phyloP scores from a whole-genome alignment of 805 yeast species.

The Kuraishia ogatae region DNA sequence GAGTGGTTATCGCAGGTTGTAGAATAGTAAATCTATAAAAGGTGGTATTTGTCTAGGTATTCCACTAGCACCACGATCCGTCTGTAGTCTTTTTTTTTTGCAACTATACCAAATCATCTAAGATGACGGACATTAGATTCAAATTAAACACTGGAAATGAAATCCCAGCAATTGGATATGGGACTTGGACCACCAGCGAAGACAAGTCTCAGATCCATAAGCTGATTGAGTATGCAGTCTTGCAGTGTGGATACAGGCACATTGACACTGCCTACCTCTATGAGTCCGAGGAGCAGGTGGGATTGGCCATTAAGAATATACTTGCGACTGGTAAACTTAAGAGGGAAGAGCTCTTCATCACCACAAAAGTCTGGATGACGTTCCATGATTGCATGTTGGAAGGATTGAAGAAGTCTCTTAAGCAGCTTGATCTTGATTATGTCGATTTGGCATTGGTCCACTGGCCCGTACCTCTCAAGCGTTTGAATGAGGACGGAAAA shows the following conservation, averaged over 20 bases:
- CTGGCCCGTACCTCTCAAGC: conserved; percentile 37
- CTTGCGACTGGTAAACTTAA: conserved; percentile 35
- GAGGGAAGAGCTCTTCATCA: conserved; percentile 52
- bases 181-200: conserved; percentile 4
- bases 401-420: conserved; percentile 31
- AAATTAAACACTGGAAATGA: conserved; percentile 16
- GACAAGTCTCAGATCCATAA: conserved; percentile 8
- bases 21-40: too few species aligned
- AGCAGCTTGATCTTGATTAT: conserved; percentile 32
- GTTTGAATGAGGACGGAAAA: conserved; percentile 27
- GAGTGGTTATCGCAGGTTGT: too few species aligned
- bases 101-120: too few species aligned
- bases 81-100: too few species aligned
- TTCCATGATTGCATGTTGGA: conserved; percentile 29
- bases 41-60: too few species aligned
- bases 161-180: conserved; percentile 18
- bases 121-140: conserved; percentile 5
- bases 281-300: conserved; percentile 33
- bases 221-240: conserved; percentile 53
- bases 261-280: conserved; percentile 47
- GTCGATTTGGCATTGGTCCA: conserved; percentile 39
- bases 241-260: conserved; percentile 40
- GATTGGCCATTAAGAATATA: conserved; percentile 37
- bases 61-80: too few species aligned
- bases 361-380: conserved; percentile 64